Conservation (phyloP, 306 rosid genomes). For the Alnus rubra region DNA sequence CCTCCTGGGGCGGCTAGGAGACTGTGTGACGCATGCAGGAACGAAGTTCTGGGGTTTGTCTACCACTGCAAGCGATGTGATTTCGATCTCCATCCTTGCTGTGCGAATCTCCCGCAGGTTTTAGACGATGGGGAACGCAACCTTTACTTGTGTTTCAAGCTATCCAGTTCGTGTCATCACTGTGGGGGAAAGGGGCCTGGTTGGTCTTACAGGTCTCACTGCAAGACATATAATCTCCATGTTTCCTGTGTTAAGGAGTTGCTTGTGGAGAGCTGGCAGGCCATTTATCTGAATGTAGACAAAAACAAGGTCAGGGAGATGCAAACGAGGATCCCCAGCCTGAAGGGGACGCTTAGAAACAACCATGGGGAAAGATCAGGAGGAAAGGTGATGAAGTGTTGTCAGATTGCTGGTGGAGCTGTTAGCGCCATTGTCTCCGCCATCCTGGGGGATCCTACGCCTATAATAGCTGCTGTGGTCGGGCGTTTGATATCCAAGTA, state of each 20-base stretch:
- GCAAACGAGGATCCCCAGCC: conserved; percentile 52
- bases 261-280: conserved; percentile 61
- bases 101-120: conserved; percentile 56
- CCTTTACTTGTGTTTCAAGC: conserved; percentile 44
- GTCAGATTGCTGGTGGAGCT: conserved; percentile 53
- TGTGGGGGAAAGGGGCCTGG: conserved; percentile 56
- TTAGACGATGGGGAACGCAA: conserved; percentile 45
- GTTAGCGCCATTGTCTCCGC: conserved; percentile 48
- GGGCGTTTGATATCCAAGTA: conserved; percentile 44
- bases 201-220: conserved; percentile 51
- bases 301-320: conserved; percentile 49
- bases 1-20: conserved; percentile 41
- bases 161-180: conserved; percentile 38
- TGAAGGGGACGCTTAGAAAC: conserved; percentile 40
- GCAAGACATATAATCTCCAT: conserved; percentile 51
- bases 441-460: conserved; percentile 55
- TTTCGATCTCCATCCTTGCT: conserved; percentile 61
- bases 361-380: conserved; percentile 24
- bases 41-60: conserved; percentile 46
- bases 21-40: conserved; percentile 50
- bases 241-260: conserved; percentile 56
- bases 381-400: conserved; percentile 38
- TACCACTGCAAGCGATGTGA: conserved; percentile 53
- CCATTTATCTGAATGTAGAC: conserved; percentile 46
- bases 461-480: conserved; percentile 44